Evolutionary conservation across 2,329 filamentous ascomycete genomes (phyloP), one percentile per base, ranked within the genome.

Genomic region (Curvularia sp.): DNA sequence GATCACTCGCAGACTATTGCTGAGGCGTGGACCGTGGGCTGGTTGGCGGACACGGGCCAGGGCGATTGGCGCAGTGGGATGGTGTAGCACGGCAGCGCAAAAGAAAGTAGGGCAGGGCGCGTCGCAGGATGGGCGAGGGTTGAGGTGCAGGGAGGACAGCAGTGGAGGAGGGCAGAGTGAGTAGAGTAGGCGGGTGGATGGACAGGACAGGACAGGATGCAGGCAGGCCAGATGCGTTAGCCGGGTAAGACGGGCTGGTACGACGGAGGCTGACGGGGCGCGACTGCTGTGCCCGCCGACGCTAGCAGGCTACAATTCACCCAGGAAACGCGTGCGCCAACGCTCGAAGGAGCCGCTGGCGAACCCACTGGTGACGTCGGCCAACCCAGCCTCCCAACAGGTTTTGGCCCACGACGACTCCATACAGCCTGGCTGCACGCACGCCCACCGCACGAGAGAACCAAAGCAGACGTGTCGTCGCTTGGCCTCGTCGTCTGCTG

Each of bases 251-350:
- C 57, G 57, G 41, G 60, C 54, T 61, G 60, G 60, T 49, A 59
- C 43, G 51, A 60, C 60, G 60, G 60, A 60, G 54, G 57, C 60
- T 61, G 60, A 60, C 54, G 54, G 54, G 48, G 44, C 31, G 58
- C 43, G 28, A 53, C 33, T 60, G 52, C 22, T 58, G 51, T 51
- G 35, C 28, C 41, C 26, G 33, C 43, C 50, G 42, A 41, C 44
- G 48, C 59, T 61, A 49, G 56, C 53, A 41, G 31, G 53, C 44
- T 26, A 41, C 30, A 49, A 53, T 57, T 56, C 52, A 57, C 60
- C 56, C 49, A 52, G 50, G 53, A 56, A 57, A 57, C 54, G 48
- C 41, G 20, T 41, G 43, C 24, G 39, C 51, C 51, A 53, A 35
- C 51, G 42, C 39, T 31, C 22, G n/a, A 51, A 38, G 46, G 35